Evolutionary conservation across 129 eudicot species (phyloP), one percentile per base, ranked within the genome.

Genomic region (Erigeron canadensis): DNA sequence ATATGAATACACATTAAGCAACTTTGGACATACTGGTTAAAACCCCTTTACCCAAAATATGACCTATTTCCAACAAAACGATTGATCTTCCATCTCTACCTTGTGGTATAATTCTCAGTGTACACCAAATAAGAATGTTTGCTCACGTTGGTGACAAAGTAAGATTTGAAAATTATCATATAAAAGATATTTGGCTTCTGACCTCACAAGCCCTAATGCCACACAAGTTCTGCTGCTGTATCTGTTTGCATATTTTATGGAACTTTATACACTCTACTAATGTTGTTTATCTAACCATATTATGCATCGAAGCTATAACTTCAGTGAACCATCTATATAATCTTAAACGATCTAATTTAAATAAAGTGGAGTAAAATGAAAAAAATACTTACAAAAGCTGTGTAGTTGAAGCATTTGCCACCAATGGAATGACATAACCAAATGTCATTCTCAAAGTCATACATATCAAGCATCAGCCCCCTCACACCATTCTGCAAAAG

Each of bases 351-450:
- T 67, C 40, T 43, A 44, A 44, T 23, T 28, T 23, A 66, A 54
- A 47, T 66, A 19, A 75, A 75, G 12, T 28, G 42, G 42, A 17
- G 39, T 66, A 67, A 22, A 56, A 3, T 7, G 19, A 80, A 70
- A 58, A 39, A 50, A 13, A 37, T 76, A 88, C 95, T 91, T 86
- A 91, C 97, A 80, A 88, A 91, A 50, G 97, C 89, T 67, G 95
- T 91, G 78, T 77, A 81, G 83, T 91, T 88, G 80, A 74, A 82
- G 84, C 97, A 91, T 67, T 81, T 79, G 44, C 91, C 95, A 56
- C 94, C 91, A 68, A 78, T 87, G 37, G 96, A 90, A 79, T 91
- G 97, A 73, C 97, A 91, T 72, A 91, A 84, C 97, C 97, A 87
- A 61, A 91, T 77, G 75, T 85, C 95, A 74, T 88, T 88, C 42